phyloP scores from a whole-genome alignment of 768 basidiomycete genomes.

The Kwoniella sp. region DNA sequence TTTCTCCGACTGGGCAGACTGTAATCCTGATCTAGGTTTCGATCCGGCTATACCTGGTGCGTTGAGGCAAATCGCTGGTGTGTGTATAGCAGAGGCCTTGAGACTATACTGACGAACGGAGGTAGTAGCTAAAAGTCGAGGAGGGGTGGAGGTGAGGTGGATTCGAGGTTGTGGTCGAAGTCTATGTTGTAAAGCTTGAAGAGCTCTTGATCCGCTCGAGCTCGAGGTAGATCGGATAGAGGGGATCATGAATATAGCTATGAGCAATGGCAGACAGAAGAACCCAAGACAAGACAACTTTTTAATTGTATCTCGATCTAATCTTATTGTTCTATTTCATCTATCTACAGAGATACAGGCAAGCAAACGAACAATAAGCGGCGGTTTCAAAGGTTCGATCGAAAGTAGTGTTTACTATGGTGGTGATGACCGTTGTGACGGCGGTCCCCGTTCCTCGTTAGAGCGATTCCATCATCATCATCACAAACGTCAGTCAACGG shows the following conservation, averaged over 20 bases:
- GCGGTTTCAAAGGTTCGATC: not conserved
- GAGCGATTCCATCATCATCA: not conserved
- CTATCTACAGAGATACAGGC: not conserved
- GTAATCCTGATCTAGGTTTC: no score
- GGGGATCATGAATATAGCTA: slow-evolving; percentile 1
- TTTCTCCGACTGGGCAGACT: not conserved
- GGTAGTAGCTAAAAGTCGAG: not conserved
- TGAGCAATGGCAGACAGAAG: not conserved
- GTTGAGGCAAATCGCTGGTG: no score
- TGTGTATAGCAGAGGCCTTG: no score
- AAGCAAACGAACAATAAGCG: not conserved
- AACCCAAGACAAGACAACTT: no score
- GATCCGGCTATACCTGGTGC: no score
- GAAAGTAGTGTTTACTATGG: not conserved
- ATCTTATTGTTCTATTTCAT: not conserved
- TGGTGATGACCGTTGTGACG: not conserved
- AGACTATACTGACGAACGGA: not conserved
- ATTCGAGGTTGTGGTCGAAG: not conserved
- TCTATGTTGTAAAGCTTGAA: not conserved
- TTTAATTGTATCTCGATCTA: not conserved
- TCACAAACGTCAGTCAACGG: not conserved
- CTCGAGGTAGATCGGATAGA: not conserved
- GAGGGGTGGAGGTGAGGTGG: not conserved
- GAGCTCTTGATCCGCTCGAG: not conserved
- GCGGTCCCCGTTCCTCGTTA: not conserved